Evolutionary conservation across 192 early-diverging fungal species (phyloP).

Genomic region (Coemansia sp.): DNA sequence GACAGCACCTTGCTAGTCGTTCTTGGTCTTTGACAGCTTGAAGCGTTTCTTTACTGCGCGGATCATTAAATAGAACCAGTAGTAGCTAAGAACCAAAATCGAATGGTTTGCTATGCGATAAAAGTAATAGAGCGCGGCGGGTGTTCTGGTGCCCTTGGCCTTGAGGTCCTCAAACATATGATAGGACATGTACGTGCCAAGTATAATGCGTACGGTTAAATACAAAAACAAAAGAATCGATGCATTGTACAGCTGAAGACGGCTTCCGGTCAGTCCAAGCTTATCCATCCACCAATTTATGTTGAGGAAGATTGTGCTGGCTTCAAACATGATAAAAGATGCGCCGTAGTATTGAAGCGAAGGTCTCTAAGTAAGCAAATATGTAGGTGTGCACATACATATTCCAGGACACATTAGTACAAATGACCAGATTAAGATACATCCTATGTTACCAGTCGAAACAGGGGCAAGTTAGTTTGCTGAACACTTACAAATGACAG

Average conservation of each 20-base stretch:
- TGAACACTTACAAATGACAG: constrained; percentile 60
- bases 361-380: constrained; percentile 61
- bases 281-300: constrained; percentile 93
- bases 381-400: neutral
- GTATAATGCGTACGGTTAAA: constrained; percentile 73
- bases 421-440: neutral
- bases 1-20: constrained; percentile 4
- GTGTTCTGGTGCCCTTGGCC: constrained; percentile 33
- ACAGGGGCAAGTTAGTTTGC: neutral
- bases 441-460: neutral
- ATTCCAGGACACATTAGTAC: neutral
- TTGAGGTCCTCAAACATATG: constrained; percentile 52
- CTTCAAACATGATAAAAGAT: constrained; percentile 87
- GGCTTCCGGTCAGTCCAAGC: constrained; percentile 75
- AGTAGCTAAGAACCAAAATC: constrained; percentile 47
- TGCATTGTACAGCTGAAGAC: constrained; percentile 82
- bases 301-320: constrained; percentile 90
- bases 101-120: constrained; percentile 48
- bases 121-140: constrained; percentile 40
- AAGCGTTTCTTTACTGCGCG: constrained; percentile 44
- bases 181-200: constrained; percentile 75
- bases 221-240: constrained; percentile 73
- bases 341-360: constrained; percentile 86
- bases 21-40: constrained; percentile 15
- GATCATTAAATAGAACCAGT: constrained; percentile 58